Base-by-base conservation (phyloP, 768 basidiomycete species). In the Russula sp. region DNA sequence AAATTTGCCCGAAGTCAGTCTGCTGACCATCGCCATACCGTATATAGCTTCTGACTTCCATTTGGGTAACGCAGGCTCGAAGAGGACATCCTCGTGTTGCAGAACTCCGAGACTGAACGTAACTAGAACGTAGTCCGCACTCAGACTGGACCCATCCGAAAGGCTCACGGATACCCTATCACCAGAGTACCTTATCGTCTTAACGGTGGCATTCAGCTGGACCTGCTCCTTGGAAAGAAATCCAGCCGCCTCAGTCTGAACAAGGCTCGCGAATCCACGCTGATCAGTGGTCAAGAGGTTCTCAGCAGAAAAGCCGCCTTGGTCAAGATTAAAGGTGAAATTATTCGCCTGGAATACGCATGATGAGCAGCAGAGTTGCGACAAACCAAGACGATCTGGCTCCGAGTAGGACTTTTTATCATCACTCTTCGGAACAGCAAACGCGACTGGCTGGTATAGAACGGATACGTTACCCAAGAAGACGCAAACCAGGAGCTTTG, bases 41-140 rank as follows among this genome's bases (percentile, higher is more conserved):
- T 81, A 78, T 41, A 87, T 81, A 5, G 85, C 85, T 59, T 87
- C 85, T n/a, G 74, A 59, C 68, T 87, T 87, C 75, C 79, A 87
- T 10, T 66, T 73, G 68, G 85, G 86, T 20, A 87, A 69, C 9
- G 72, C 25, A 2, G 86, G 86, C 45, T 77, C 68, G 65, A 86
- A 88, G 3, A 55, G 60, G 5, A 88, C 81, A 61, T 86, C 85
- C 35, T 78, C 73, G 59, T 85, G 75, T 72, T 88, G 87, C 57
- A 88, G 73, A 7, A 88, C 87, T 0, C 87, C 87, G 1, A 86
- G 69, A 63, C 85, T 87, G 72, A 88, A 88, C 0, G 87, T 88
- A 64, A 81, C 82, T 34, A 88, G 68, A 3, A 80, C 84, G 68
- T 85, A 83, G 55, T 86, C 80, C 14, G 78, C 84, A 14, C 70